Evolutionary conservation across 148 eudicot species (phyloP), one percentile per base, ranked within the genome.

Genomic region (Rheum nobile): DNA sequence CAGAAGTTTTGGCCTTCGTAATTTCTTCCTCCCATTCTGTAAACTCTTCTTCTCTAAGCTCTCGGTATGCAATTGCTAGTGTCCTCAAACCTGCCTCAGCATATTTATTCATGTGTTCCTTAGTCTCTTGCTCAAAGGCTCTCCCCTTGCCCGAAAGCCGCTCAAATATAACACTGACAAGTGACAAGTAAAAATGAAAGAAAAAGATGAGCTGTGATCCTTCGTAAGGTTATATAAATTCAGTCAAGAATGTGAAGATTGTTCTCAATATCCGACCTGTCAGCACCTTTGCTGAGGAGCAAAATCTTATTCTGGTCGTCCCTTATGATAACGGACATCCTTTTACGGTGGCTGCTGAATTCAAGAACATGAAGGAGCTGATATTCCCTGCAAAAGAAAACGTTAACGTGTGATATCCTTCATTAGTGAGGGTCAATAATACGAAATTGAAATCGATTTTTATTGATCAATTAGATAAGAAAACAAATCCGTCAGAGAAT

Each of bases 21-120:
- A 95, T 90, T 73, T 91, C 94, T 50, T 84, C 75, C 79, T 87
- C 91, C 99, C 99, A 95, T 32, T 71, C 32, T 43, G 29, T 77
- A 75, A 84, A 88, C 76, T 90, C 97, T 75, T 85, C 78, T 79
- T 87, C 89, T 59, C 72, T 42, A 82, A 95, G 84, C 75, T 84
- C 83, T 28, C 96, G 94, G 68, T 86, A 90, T 68, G 97, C 92
- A 79, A 95, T 79, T 75, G 91, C 85, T 82, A 95, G 79, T 55
- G 97, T 95, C 71, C 99, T 86, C 73, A 95, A 85, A 78, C 99
- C 99, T 61, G 91, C 93, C 85, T 95, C 99, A 47, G 97, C 90
- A 81, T 90, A 95, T 75, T 76, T 82, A 48, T 87, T 85, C 76
- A 90, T 77, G 71, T 90, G 92, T 71, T 83, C 84, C 85, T 55